Evolutionary conservation across 2,329 filamentous ascomycete genomes (phyloP), one percentile per base, ranked within the genome.

Genomic region (Arthrobotrys musiformis): DNA sequence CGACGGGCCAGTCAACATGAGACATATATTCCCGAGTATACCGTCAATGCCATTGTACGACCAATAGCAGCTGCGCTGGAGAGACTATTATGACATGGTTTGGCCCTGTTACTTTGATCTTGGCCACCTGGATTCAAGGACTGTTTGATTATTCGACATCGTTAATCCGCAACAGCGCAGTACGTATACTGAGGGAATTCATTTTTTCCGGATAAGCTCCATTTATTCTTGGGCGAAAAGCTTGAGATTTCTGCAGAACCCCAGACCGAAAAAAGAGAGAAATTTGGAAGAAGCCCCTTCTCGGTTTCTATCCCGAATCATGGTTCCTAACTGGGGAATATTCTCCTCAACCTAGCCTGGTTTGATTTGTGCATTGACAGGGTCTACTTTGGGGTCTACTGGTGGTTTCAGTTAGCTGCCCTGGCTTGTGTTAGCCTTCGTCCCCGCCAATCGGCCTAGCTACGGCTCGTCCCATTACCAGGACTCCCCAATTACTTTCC

Each of bases 381-480:
- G 54, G 54, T 26, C 30, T 58, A 3, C 17, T 15, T 19, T 19
- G 26, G 54, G 54, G 54, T 26, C 30, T 58, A 3, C 17, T 15
- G 40, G 17, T 40, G 30, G 54, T 58, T 58, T 58, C 54, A 58
- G 54, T 58, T 58, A 40, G 54, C 54, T 58, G 54, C 54, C 54
- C 54, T 24, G 17, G 54, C 17, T 30, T 28, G 17, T 37, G 35
- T n/a, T n/a, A n/a, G 17, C 24, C 30, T 42, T 30, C 40, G 22
- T n/a, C 19, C 28, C 30, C 28, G 42, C 46, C 46, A 54, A 66
- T 52, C 46, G 62, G 46, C 33, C 62, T 46, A 13, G 8, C 11
- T 33, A 40, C 63, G 63, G 63, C 63, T 67, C 63, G 63, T 56
- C 48, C 63, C 63, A 52, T 44, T 54, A 40, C 63, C 19, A 40